phyloP scores from a whole-genome alignment of 164 flowering plant species.

The Taxillus chinensis region DNA sequence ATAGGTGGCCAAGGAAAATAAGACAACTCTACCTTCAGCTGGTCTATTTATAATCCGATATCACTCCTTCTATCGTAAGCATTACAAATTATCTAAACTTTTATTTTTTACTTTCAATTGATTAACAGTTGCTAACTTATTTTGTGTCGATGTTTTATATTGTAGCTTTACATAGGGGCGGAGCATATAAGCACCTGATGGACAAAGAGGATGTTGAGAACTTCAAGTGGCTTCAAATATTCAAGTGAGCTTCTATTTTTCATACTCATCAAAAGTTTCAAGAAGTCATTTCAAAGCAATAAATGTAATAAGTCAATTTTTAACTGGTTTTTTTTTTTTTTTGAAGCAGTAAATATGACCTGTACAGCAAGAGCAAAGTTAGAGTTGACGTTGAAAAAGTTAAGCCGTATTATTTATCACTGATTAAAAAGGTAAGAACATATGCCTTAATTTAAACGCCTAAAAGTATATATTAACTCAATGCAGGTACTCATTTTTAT shows the following conservation, averaged over 20 bases:
- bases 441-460: too few species aligned
- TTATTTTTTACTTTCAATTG: too few species aligned
- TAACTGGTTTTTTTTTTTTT: neutral
- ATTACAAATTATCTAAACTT: too few species aligned
- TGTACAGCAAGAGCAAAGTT: slow-evolving; percentile 71
- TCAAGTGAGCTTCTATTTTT: neutral
- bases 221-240: slow-evolving; percentile 2
- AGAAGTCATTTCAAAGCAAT: neutral
- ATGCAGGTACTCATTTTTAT: too few species aligned
- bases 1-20: slow-evolving; percentile 57
- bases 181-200: neutral
- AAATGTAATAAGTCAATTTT: neutral
- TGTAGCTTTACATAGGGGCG: neutral
- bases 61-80: slow-evolving; percentile 61
- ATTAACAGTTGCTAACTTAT: too few species aligned
- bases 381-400: slow-evolving; percentile 49
- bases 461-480: too few species aligned
- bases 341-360: slow-evolving; percentile 50
- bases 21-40: slow-evolving; percentile 49
- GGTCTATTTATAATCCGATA: slow-evolving; percentile 51
- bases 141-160: neutral
- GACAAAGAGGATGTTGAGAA: neutral
- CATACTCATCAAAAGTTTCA: too few species aligned
- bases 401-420: slow-evolving; percentile 63
- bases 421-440: slow-evolving; percentile 45